Evolutionary conservation across 73 alveolate species (phyloP).

Genomic region (Halteria grandinella): DNA sequence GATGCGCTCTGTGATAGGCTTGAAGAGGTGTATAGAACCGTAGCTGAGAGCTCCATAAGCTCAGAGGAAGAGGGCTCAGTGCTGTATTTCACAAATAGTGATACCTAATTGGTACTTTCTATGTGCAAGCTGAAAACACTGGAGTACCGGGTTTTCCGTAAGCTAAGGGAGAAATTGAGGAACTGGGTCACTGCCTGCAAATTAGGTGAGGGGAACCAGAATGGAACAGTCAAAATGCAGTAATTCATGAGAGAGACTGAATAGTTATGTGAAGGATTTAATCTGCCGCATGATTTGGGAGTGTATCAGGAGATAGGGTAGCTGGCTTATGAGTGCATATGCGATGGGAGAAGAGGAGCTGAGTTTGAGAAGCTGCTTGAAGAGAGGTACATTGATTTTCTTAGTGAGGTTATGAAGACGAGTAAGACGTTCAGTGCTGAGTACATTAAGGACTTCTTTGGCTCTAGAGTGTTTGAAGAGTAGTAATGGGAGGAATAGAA

Average conservation of each 20-base stretch:
- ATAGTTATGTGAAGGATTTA: constrained; percentile 31
- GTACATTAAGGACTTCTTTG: no score
- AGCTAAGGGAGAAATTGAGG: constrained; percentile 89
- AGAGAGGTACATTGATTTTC: constrained; percentile 67
- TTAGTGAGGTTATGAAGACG: constrained; percentile 40
- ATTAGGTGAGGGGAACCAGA: no score
- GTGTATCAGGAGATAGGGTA: constrained; percentile 67
- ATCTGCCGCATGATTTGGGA: constrained; percentile 69
- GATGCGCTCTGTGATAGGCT: constrained; percentile 74
- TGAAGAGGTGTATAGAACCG: constrained; percentile 62
- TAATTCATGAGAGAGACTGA: constrained; percentile 67
- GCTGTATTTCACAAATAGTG: constrained; percentile 65
- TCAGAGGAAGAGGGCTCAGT: constrained; percentile 94
- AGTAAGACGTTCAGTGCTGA: no score
- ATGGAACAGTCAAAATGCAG: no score
- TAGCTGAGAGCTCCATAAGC: constrained; percentile 74
- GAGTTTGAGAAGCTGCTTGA: constrained; percentile 3
- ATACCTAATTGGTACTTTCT: constrained; percentile 58
- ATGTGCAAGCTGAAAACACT: constrained; percentile 86
- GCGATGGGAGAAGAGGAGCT: constrained; percentile 15
- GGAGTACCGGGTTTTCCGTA: constrained; percentile 89
- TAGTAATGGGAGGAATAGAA: no score
- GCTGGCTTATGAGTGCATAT: constrained; percentile 67
- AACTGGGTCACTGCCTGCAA: no score
- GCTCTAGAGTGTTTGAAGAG: no score